Conservation (phyloP, 2,329 filamentous ascomycete species). For the Colletotrichum tamarilloi region DNA sequence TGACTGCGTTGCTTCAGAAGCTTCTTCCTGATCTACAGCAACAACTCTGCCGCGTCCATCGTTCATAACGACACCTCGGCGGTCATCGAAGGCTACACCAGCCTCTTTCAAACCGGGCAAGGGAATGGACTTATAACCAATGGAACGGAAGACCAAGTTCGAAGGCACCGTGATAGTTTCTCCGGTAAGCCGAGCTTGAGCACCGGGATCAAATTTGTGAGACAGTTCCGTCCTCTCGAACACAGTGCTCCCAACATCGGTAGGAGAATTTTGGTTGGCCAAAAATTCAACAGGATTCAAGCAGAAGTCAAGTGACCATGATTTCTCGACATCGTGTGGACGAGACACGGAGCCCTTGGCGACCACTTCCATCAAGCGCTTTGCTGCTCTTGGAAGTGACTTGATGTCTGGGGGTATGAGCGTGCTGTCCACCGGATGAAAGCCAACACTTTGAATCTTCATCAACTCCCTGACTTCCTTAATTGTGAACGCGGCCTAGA, state of each 20-base stretch:
- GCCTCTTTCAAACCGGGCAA: slow-evolving; percentile 79
- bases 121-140: slow-evolving; percentile 88
- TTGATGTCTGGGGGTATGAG: slow-evolving; percentile 76
- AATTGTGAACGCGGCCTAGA: slow-evolving; percentile 91
- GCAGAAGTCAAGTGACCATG: slow-evolving; percentile 89
- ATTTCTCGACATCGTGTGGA: slow-evolving; percentile 63
- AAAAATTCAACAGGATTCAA: slow-evolving; percentile 80
- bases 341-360: slow-evolving; percentile 75
- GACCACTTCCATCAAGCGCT: slow-evolving; percentile 83
- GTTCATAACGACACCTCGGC: slow-evolving; percentile 82
- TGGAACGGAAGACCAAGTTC: slow-evolving; percentile 87
- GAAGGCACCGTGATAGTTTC: slow-evolving; percentile 68
- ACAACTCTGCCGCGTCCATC: slow-evolving; percentile 81
- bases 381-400: slow-evolving; percentile 78
- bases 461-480: slow-evolving; percentile 93
- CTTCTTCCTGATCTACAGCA: slow-evolving; percentile 46
- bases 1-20: slow-evolving; percentile 49
- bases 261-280: slow-evolving; percentile 55
- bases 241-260: slow-evolving; percentile 70
- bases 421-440: slow-evolving; percentile 73
- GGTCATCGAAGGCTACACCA: slow-evolving; percentile 81
- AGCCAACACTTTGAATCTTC: slow-evolving; percentile 77
- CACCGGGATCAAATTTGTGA: slow-evolving; percentile 64
- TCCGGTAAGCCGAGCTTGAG: slow-evolving; percentile 60
- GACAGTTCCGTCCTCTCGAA: slow-evolving; percentile 73